These are phyloP conservation scores for Quercus berberidifolia DNA, from an alignment of 306 rosid species.

Conservation along the genomic window DNA sequence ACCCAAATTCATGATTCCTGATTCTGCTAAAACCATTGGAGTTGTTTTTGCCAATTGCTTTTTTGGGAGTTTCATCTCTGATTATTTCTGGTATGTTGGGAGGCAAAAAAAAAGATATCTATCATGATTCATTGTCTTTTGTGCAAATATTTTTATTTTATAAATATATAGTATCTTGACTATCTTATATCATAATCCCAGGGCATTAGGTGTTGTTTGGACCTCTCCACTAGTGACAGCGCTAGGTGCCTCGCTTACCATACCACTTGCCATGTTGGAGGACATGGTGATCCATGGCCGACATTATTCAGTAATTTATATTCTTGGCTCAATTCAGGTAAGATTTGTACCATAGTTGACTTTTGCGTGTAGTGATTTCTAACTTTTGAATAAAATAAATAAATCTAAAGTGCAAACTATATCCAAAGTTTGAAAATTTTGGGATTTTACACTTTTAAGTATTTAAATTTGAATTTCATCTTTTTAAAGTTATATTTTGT, in stretches of 20 bases:
- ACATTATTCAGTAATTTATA: conserved; percentile 20
- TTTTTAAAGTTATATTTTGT: no score
- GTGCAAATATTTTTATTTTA: no score
- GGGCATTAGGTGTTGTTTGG: conserved; percentile 37
- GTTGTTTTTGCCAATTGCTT: conserved; percentile 25
- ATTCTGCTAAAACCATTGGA: conserved; percentile 13
- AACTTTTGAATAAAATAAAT: no score
- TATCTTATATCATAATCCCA: background rate
- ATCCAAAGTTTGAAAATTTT: no score
- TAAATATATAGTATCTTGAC: no score
- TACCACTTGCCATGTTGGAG: conserved; percentile 28
- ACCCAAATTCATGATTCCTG: conserved; percentile 30
- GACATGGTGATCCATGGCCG: conserved; percentile 33
- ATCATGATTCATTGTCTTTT: background rate
- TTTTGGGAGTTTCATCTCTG: conserved; percentile 29
- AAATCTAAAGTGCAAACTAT: no score
- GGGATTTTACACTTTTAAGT: no score
- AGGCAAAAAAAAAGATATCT: background rate
- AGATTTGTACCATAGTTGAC: background rate
- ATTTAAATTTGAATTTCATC: no score
- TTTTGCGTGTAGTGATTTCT: no score
- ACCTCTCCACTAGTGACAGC: conserved; percentile 30
- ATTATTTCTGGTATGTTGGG: conserved; percentile 27
- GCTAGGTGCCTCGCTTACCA: conserved; percentile 27
- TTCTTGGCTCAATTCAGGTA: conserved; percentile 26